phyloP scores from a whole-genome alignment of 164 flowering plant genomes.

The Aristolochia fimbriata region DNA sequence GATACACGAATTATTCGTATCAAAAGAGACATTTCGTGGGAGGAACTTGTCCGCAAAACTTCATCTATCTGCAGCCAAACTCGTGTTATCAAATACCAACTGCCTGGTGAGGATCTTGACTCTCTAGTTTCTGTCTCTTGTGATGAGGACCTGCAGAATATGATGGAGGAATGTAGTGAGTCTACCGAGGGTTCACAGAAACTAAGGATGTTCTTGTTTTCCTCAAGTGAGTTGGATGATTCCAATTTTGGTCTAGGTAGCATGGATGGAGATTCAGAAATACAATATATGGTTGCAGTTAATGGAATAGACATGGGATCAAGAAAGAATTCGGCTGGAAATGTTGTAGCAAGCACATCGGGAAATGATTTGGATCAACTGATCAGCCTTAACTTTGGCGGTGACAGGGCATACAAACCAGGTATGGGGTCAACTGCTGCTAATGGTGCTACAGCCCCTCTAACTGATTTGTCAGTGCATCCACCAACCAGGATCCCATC shows the following conservation, averaged over 20 bases:
- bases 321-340: conserved; percentile 33
- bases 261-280: conserved; percentile 55
- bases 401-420: background rate
- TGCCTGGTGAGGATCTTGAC: conserved; percentile 96
- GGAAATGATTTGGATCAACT: conserved; percentile 58
- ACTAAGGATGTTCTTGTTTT: conserved; percentile 70
- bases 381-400: conserved; percentile 24
- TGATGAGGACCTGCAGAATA: conserved; percentile 89
- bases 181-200: conserved; percentile 46
- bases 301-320: conserved; percentile 74
- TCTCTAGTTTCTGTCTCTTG: conserved; percentile 85
- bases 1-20: conserved; percentile 72
- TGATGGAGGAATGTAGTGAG: conserved; percentile 79
- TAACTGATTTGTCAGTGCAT: conserved; percentile 10
- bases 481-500: conserved; percentile 20
- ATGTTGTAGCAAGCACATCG: conserved; percentile 31
- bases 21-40: conserved; percentile 57
- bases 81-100: conserved; percentile 73
- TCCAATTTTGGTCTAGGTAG: conserved; percentile 40
- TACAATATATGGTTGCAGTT: conserved; percentile 80
- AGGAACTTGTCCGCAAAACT: conserved; percentile 52
- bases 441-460: conserved; percentile 17
- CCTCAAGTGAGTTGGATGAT: conserved; percentile 56
- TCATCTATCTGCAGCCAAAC: conserved; percentile 36
- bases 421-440: conserved; percentile 18